Evolutionary conservation across 208 protist genomes (phyloP).

Genomic region (Perkinsela sp.): DNA sequence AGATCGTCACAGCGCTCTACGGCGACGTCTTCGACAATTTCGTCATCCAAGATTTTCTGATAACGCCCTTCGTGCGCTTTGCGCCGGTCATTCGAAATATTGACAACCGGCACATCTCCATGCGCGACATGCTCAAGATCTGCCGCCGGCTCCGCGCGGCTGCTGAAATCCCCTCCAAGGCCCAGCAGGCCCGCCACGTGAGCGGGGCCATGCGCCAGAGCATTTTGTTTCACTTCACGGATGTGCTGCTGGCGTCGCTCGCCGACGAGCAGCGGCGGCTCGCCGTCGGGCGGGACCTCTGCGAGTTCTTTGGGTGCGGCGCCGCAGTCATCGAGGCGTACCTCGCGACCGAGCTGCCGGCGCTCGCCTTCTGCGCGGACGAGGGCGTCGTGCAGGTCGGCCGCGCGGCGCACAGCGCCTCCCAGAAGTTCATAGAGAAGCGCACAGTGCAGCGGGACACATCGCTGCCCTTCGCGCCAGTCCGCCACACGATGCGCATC

Average conservation of each 20-base stretch:
- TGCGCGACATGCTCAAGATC: background rate
- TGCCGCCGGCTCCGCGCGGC: background rate
- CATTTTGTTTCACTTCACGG: background rate
- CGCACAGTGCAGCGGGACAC: constrained; percentile 26
- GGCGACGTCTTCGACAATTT: background rate
- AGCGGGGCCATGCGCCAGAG: background rate
- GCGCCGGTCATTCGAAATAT: background rate
- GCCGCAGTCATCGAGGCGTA: constrained; percentile 17
- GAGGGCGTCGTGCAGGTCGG: constrained; percentile 23
- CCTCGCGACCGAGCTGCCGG: constrained; percentile 11
- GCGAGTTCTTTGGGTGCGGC: constrained; percentile 28
- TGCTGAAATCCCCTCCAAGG: background rate
- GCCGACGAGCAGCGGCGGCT: constrained; percentile 6
- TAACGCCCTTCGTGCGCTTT: background rate
- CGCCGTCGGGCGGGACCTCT: constrained; percentile 38
- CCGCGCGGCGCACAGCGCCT: constrained; percentile 24
- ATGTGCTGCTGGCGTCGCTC: background rate
- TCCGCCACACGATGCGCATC: constrained; percentile 60
- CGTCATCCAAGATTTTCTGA: background rate
- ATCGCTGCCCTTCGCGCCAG: constrained; percentile 69
- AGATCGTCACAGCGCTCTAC: background rate
- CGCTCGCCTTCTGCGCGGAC: constrained; percentile 20
- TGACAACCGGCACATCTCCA: background rate
- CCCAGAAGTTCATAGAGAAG: constrained; percentile 13
- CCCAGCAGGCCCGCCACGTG: background rate